Percentiles rank a stretch among this genome's conserved stretches.
phyloP scores from a whole-genome alignment of 352 stramenopile species.

The Halophytophthora batemanensis region DNA sequence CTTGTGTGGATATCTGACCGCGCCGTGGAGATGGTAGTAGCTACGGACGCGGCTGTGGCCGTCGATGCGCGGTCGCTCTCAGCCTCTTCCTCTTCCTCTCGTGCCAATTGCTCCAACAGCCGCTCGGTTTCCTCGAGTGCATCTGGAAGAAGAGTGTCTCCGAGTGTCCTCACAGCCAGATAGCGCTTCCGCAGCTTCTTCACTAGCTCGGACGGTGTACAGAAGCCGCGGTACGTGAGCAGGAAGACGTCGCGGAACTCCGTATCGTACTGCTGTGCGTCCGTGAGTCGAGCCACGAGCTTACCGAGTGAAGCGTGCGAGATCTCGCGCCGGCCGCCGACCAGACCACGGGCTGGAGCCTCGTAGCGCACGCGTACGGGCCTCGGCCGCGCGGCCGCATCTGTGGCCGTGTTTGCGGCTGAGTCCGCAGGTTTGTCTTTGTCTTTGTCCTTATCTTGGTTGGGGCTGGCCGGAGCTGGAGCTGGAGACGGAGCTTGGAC shows the following conservation, averaged over 20 bases:
- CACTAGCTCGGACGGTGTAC: slow-evolving; percentile 81
- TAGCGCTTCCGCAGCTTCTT: slow-evolving; percentile 89
- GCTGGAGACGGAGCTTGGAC: too few relatives aligned
- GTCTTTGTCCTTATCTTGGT: too few relatives aligned
- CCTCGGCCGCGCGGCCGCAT: slow-evolving; percentile 27
- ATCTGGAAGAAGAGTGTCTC: slow-evolving; percentile 40
- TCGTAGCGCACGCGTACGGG: slow-evolving; percentile 79
- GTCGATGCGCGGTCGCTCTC: slow-evolving; percentile 1
- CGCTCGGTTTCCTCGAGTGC: slow-evolving; percentile 59
- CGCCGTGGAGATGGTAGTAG: slow-evolving; percentile 65
- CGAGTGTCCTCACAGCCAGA: slow-evolving; percentile 65
- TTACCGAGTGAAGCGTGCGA: slow-evolving; percentile 85
- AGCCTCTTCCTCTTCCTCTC: slow-evolving; percentile 54
- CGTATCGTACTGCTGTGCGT: slow-evolving; percentile 83
- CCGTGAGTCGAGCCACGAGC: slow-evolving; percentile 76
- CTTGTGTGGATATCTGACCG: slow-evolving; percentile 76
- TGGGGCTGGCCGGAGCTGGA: too few relatives aligned
- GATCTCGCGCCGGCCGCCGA: slow-evolving; percentile 70
- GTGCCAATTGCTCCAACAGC: slow-evolving; percentile 61
- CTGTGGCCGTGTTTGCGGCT: too few relatives aligned
- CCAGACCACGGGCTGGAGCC: slow-evolving; percentile 48
- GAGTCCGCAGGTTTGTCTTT: too few relatives aligned
- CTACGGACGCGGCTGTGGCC: slow-evolving; percentile 32
- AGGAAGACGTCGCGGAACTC: slow-evolving; percentile 86
- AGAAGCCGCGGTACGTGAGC: slow-evolving; percentile 80